Evolutionary conservation across 2,329 filamentous ascomycete species (phyloP).

Genomic region (Calonectria hawksworthii): DNA sequence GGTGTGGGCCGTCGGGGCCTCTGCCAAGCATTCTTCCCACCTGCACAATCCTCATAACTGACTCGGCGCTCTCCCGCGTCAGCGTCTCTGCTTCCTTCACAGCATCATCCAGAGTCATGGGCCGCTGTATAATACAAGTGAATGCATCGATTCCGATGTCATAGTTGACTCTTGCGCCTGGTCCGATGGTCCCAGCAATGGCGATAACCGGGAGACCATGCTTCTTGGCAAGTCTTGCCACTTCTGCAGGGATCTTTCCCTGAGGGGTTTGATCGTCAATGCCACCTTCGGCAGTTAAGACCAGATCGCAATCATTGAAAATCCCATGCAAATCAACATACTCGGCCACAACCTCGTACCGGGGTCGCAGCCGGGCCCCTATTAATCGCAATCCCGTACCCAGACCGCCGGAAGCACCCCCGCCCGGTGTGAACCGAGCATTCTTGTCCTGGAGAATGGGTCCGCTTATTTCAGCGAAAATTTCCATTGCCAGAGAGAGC

Average conservation of each 20-base stretch:
- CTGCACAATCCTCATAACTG: constrained; percentile 51
- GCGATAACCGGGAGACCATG: constrained; percentile 60
- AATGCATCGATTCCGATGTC: constrained; percentile 52
- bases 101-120: constrained; percentile 49
- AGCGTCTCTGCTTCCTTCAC: constrained; percentile 48
- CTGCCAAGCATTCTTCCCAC: constrained; percentile 48
- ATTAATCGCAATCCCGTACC: constrained; percentile 64
- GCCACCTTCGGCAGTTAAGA: constrained; percentile 67
- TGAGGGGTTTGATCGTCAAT: constrained; percentile 65
- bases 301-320: constrained; percentile 63
- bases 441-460: constrained; percentile 50
- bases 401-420: constrained; percentile 66
- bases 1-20: background rate
- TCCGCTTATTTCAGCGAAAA: constrained; percentile 54
- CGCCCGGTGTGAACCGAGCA: constrained; percentile 57
- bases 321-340: constrained; percentile 63
- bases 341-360: constrained; percentile 64
- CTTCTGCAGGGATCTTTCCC: constrained; percentile 67
- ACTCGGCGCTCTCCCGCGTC: constrained; percentile 51
- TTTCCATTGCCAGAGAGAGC: constrained; percentile 59
- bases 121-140: constrained; percentile 50
- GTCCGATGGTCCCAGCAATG: constrained; percentile 54
- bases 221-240: constrained; percentile 61
- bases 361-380: constrained; percentile 60
- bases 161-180: constrained; percentile 51